Evolutionary conservation across 1,284 basidiomycete genomes (phyloP).

Genomic region (Limonomyces culmigenus): DNA sequence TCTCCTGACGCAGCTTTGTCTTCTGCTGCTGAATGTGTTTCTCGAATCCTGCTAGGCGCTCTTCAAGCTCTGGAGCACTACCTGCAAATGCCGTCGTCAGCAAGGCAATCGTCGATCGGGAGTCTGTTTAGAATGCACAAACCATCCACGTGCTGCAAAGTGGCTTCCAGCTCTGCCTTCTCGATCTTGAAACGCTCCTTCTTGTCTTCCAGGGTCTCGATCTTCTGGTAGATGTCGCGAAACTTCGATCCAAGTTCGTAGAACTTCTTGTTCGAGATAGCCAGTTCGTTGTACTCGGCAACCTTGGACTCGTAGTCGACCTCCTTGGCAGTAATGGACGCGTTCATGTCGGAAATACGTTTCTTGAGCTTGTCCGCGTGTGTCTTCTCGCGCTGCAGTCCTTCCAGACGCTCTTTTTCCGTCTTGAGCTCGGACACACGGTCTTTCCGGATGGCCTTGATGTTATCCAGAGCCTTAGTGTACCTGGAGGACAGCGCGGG

Average conservation of each 20-base stretch:
- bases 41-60: conserved; percentile 58
- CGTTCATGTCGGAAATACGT: conserved; percentile 49
- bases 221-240: conserved; percentile 64
- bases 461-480: conserved; percentile 91
- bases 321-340: conserved; percentile 54
- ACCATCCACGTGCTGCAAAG: conserved; percentile 65
- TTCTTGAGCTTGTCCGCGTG: conserved; percentile 72
- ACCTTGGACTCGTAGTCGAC: conserved; percentile 61
- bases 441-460: conserved; percentile 84
- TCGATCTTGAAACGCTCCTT: conserved; percentile 38
- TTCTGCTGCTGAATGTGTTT: conserved; percentile 39
- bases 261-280: conserved; percentile 65
- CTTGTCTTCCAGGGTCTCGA: conserved; percentile 50
- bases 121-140: background rate
- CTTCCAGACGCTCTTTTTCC: conserved; percentile 77
- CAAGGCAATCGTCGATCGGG: background rate
- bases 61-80: conserved; percentile 59
- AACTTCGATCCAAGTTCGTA: conserved; percentile 77
- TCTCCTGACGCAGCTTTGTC: conserved; percentile 27
- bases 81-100: conserved; percentile 24
- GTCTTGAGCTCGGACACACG: conserved; percentile 82
- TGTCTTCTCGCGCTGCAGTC: conserved; percentile 70
- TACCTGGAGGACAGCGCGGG: conserved; percentile 47
- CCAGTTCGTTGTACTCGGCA: conserved; percentile 46
- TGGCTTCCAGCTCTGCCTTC: conserved; percentile 47